Percentiles rank a stretch among this genome's conserved stretches.
phyloP scores from a whole-genome alignment of 176 grass and related monocot species.

The Chrysopogon serrulatus region DNA sequence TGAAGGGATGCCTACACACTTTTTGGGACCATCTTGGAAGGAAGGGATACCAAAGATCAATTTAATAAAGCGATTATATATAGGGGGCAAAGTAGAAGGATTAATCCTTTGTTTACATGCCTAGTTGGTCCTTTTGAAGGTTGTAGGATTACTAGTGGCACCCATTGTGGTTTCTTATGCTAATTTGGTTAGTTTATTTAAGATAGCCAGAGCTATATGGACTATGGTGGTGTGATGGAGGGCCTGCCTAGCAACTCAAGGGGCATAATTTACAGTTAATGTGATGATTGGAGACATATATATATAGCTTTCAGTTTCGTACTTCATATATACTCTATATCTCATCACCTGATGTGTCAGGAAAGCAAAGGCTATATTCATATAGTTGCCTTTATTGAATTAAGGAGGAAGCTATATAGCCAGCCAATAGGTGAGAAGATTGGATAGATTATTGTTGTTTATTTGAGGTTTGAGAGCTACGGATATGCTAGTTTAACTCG shows the following conservation, averaged over 20 bases:
- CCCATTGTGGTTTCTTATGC: background rate
- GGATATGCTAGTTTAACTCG: constrained; percentile 5
- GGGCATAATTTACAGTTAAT: constrained; percentile 13
- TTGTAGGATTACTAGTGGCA: background rate
- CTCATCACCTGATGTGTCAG: constrained; percentile 15
- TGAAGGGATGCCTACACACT: background rate
- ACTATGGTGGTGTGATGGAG: background rate
- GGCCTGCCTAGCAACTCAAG: background rate
- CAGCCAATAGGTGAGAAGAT: background rate
- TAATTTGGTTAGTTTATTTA: background rate
- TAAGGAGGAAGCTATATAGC: constrained; percentile 1
- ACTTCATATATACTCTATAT: background rate
- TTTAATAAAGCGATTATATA: background rate
- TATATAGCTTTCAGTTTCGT: background rate
- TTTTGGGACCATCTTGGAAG: background rate
- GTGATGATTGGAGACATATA: constrained; percentile 19
- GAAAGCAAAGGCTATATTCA: background rate
- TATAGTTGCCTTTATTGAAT: constrained; percentile 20
- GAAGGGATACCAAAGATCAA: background rate
- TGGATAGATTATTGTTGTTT: background rate
- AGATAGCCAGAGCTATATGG: background rate
- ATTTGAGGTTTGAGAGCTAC: background rate
- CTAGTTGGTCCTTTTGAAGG: constrained; percentile 24
- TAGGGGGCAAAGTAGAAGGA: constrained; percentile 1
- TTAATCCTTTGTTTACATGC: constrained; percentile 3